Conservation (phyloP, 2,329 filamentous ascomycete genomes). For the Zasmidium citrigriseum region DNA sequence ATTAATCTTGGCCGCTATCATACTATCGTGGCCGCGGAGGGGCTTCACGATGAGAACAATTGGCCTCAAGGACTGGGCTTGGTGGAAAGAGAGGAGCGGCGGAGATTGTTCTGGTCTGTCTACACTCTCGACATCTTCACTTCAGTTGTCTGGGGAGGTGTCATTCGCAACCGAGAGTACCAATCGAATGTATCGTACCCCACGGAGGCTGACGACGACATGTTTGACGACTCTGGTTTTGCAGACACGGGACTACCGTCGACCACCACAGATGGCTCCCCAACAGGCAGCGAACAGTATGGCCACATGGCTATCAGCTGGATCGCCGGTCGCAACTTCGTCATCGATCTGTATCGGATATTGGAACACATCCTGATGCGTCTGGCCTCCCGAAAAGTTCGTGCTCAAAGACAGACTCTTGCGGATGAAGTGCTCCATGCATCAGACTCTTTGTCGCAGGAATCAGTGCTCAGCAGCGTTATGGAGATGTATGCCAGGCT, state of each 20-base stretch:
- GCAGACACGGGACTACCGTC: slow-evolving; percentile 15
- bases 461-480: slow-evolving; percentile 11
- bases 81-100: slow-evolving; percentile 50
- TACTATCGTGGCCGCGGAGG: slow-evolving; percentile 47
- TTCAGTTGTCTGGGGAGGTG: slow-evolving; percentile 53
- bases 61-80: slow-evolving; percentile 48
- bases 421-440: slow-evolving; percentile 6
- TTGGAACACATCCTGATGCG: slow-evolving; percentile 47
- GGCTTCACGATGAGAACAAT: slow-evolving; percentile 51
- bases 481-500: slow-evolving; percentile 18
- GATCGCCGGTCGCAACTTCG: slow-evolving; percentile 59
- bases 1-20: slow-evolving; percentile 51
- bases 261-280: too few species aligned
- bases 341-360: slow-evolving; percentile 57
- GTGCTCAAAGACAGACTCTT: slow-evolving; percentile 10
- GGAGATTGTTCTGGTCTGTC: slow-evolving; percentile 56
- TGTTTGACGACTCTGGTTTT: slow-evolving; percentile 33
- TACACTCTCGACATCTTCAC: slow-evolving; percentile 59
- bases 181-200: slow-evolving; percentile 49
- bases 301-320: slow-evolving; percentile 36
- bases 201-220: slow-evolving; percentile 47
- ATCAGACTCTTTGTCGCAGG: slow-evolving; percentile 10
- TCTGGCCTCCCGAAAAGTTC: slow-evolving; percentile 7
- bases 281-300: background rate
- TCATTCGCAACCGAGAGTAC: slow-evolving; percentile 47